A percentile compares a stretch with the other conserved stretches of the same genome.
Evolutionary conservation across 805 yeast species (phyloP).

Genomic region (Saccharomyces jurei): DNA sequence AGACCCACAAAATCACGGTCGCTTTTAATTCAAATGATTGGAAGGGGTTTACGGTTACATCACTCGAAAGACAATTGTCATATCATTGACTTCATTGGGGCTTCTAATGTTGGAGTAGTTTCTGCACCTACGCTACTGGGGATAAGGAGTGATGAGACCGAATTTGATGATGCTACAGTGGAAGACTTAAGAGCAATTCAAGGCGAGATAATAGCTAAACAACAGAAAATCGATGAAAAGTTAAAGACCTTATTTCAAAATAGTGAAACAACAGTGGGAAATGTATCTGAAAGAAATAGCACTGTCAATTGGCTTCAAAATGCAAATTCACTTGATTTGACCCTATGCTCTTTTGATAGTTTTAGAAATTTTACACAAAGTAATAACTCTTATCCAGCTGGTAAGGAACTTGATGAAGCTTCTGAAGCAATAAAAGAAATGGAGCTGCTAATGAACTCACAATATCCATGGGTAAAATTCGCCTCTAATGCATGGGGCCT

Average conservation of each 20-base stretch:
- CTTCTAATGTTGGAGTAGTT: slow-evolving; percentile 44
- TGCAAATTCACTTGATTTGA: slow-evolving; percentile 23
- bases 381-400: not conserved
- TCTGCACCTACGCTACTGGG: slow-evolving; percentile 48
- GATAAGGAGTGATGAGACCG: slow-evolving; percentile 12
- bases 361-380: slow-evolving; percentile 29
- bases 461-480: slow-evolving; percentile 32
- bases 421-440: slow-evolving; percentile 10
- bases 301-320: slow-evolving; percentile 10
- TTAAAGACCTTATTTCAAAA: not conserved
- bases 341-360: slow-evolving; percentile 34
- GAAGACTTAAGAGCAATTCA: slow-evolving; percentile 28
- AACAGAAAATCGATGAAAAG: slow-evolving; percentile 8
- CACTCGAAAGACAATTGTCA: slow-evolving; percentile 59
- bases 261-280: slow-evolving; percentile 6
- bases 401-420: slow-evolving; percentile 4
- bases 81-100: slow-evolving; percentile 70
- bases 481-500: slow-evolving; percentile 29
- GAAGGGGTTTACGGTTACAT: slow-evolving; percentile 71
- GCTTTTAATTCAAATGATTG: slow-evolving; percentile 77
- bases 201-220: slow-evolving; percentile 10
- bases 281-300: slow-evolving; percentile 8
- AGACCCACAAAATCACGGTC: slow-evolving; percentile 75
- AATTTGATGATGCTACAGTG: slow-evolving; percentile 28
- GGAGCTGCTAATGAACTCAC: slow-evolving; percentile 17